These are phyloP conservation scores for Zygosaccharomyces pseudobailii DNA, from an alignment of 1,139 yeast genomes.

Conservation along the genomic window DNA sequence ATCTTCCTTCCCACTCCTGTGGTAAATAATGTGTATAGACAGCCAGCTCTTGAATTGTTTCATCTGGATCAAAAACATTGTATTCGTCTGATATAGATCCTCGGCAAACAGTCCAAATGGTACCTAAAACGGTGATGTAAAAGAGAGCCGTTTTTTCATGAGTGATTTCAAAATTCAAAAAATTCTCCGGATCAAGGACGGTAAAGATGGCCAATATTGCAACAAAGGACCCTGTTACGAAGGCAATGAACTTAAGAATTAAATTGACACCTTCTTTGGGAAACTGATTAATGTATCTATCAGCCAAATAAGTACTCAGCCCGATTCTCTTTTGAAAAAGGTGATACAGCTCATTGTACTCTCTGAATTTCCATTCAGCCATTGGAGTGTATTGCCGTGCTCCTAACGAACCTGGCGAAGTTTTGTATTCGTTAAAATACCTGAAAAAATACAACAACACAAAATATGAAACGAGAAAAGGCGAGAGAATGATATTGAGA, in stretches of 20 bases:
- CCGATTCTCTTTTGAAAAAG: constrained; percentile 74
- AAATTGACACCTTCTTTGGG: constrained; percentile 77
- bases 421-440: constrained; percentile 87
- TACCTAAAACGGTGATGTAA: constrained; percentile 82
- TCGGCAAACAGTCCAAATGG: constrained; percentile 70
- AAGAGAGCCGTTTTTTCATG: constrained; percentile 77
- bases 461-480: constrained; percentile 79
- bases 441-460: constrained; percentile 78
- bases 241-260: constrained; percentile 61
- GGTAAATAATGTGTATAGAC: constrained; percentile 91
- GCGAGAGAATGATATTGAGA: constrained; percentile 75
- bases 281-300: constrained; percentile 80
- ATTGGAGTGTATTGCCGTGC: constrained; percentile 88
- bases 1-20: constrained; percentile 72
- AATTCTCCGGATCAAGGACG: constrained; percentile 85
- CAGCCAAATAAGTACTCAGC: constrained; percentile 73
- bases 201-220: constrained; percentile 83
- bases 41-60: constrained; percentile 69
- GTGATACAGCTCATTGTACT: constrained; percentile 88
- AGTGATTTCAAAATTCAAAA: constrained; percentile 83
- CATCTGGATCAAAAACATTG: constrained; percentile 84
- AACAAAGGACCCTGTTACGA: constrained; percentile 82
- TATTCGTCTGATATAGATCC: constrained; percentile 58
- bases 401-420: constrained; percentile 80
- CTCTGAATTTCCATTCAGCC: constrained; percentile 94